Evolutionary conservation across 208 protist species (phyloP).

Genomic region (Zelonia costaricensis): DNA sequence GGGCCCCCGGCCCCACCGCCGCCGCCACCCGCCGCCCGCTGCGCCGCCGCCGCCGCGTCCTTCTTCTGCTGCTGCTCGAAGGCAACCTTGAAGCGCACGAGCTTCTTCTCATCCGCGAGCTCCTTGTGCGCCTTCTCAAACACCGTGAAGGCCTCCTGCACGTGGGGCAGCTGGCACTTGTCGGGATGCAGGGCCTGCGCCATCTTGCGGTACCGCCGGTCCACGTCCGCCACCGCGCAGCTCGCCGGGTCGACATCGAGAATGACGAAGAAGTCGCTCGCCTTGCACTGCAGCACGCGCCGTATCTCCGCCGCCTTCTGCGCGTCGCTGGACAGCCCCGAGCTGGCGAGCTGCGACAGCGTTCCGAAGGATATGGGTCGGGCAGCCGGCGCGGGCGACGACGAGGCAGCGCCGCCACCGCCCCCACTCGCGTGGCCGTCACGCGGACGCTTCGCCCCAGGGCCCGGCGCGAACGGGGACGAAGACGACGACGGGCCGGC

Average conservation of each 20-base stretch:
- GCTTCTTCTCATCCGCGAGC: slow-evolving; percentile 61
- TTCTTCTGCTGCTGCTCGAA: slow-evolving; percentile 62
- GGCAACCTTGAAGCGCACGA: slow-evolving; percentile 67
- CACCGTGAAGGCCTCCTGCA: slow-evolving; percentile 73
- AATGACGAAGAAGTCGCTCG: slow-evolving; percentile 79
- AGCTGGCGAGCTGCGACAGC: slow-evolving; percentile 37
- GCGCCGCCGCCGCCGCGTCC: slow-evolving; percentile 41
- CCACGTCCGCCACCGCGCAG: slow-evolving; percentile 70
- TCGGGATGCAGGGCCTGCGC: slow-evolving; percentile 89
- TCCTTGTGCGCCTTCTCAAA: slow-evolving; percentile 85
- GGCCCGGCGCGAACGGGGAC: background rate
- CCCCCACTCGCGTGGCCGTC: no score
- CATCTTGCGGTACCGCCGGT: slow-evolving; percentile 71
- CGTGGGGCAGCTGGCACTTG: slow-evolving; percentile 84
- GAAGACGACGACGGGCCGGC: background rate
- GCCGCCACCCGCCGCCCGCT: slow-evolving; percentile 9
- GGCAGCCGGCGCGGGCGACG: no score
- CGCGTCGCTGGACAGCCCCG: slow-evolving; percentile 48
- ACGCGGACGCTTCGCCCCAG: slow-evolving; percentile 7
- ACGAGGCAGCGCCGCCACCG: slow-evolving; percentile 6
- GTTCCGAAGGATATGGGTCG: slow-evolving; percentile 41
- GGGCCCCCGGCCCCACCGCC: background rate
- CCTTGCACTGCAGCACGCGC: slow-evolving; percentile 72
- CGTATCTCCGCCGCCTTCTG: slow-evolving; percentile 79
- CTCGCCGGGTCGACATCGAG: slow-evolving; percentile 68